phyloP scores from a whole-genome alignment of 2,329 filamentous ascomycete species.

The Venturia carpophila region DNA sequence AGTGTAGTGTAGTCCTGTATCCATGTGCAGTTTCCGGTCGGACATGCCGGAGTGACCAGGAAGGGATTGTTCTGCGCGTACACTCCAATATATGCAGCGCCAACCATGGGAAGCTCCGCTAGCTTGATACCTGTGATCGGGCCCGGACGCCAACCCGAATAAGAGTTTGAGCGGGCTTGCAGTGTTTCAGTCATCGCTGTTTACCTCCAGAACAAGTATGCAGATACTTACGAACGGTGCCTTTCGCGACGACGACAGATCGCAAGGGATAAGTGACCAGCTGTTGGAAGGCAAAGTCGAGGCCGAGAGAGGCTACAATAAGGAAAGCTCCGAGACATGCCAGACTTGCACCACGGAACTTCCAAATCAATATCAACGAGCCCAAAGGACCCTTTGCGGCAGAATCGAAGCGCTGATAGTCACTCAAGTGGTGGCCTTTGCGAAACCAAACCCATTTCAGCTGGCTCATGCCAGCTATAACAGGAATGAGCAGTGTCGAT shows the following conservation, averaged over 20 bases:
- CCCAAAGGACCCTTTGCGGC: conserved; percentile 22
- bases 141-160: background rate
- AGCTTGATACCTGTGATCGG: conserved; percentile 1
- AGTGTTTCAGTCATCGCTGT: background rate
- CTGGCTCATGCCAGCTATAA: conserved; percentile 30
- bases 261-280: conserved; percentile 15
- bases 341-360: background rate
- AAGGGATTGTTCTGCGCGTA: conserved; percentile 9
- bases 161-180: conserved; percentile 13
- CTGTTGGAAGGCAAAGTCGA: conserved; percentile 16
- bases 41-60: conserved; percentile 15
- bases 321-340: conserved; percentile 16
- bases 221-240: conserved; percentile 7
- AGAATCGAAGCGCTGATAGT: conserved; percentile 27
- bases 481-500: conserved; percentile 27
- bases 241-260: background rate
- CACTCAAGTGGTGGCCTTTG: conserved; percentile 21
- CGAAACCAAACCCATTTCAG: conserved; percentile 31
- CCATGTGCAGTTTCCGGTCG: conserved; percentile 21
- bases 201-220: background rate
- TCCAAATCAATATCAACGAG: conserved; percentile 12
- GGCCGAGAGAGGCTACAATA: conserved; percentile 14
- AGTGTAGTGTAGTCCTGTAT: conserved; percentile 17
- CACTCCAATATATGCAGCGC: background rate
- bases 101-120: conserved; percentile 11